Base-by-base conservation (phyloP, 179 eudicot species). In the Beta corolliflora region DNA sequence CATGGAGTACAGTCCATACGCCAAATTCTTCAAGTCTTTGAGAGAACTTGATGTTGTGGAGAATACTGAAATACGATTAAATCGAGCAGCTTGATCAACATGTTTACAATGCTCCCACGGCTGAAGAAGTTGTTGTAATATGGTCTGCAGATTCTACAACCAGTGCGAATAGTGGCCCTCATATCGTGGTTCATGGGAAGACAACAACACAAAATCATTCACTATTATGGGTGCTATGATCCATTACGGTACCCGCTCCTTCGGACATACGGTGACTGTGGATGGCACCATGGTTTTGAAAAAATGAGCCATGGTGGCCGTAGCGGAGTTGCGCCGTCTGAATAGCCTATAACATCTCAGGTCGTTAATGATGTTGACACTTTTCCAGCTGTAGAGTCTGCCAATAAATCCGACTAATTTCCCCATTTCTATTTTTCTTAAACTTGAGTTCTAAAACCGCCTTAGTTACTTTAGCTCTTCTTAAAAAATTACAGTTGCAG, bases 151-250 rank as follows among this genome's bases (percentile, higher is more conserved):
- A 5, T 45, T 61, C 58, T 0, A 0, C 44, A 1, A 2, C 58
- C 2, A 14, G 19, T 19, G 58, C 45, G 6, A 46, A 3, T 1
- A 13, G 18, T 16, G 46, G 58, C 5, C 71, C 80, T 2, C 60
- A 64, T 11, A 63, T 76, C 0, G 5, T 44, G 12, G 44, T 61
- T n/a, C 14, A 3, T 1, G 69, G 58, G 1, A 50, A 64, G 7
- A 9, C 11, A 77, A 7, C 0, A 46, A 5, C 72, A 77, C 4
- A 13, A 25, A 23, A 65, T 65, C 5, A 48, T 4, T 21, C 80
- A 77, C 15, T 65, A 64, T 29, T 77, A 64, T 55, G 80, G 80
- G 0, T 77, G 80, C 7, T 77, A 77, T 65, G 80, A 77, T 41
- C 85, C 66, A 16, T 31, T 67, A 2, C 53, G 66, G 58, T 78